Conservation (phyloP, 2,329 filamentous ascomycete species). For the Exophiala bonariae region DNA sequence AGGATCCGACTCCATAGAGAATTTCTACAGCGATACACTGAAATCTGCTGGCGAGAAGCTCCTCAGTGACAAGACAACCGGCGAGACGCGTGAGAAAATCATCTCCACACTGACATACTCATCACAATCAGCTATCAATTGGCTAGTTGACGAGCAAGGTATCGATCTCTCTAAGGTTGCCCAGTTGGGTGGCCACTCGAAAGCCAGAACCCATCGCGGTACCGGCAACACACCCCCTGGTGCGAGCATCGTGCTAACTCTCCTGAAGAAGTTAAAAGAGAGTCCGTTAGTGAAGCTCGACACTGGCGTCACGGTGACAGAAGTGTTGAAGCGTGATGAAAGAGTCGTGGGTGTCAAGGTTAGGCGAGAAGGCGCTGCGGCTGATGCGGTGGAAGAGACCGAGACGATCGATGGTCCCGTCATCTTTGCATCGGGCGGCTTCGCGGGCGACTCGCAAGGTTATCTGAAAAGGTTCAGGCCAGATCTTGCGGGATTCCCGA, state of each 20-base stretch:
- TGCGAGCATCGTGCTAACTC: constrained; percentile 56
- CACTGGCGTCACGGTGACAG: constrained; percentile 55
- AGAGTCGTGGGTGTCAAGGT: constrained; percentile 57
- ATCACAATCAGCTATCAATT: constrained; percentile 54
- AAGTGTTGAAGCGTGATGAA: constrained; percentile 40
- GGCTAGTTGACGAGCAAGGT: constrained; percentile 58
- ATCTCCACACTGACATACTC: constrained; percentile 48
- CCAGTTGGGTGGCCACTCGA: constrained; percentile 60
- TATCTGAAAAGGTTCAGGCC: constrained; percentile 58
- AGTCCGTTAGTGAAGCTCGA: constrained; percentile 53
- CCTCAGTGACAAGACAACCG: constrained; percentile 20
- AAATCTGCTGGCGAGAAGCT: constrained; percentile 52
- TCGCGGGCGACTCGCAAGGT: constrained; percentile 61
- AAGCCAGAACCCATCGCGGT: constrained; percentile 59
- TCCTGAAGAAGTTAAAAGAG: constrained; percentile 54
- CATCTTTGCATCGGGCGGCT: constrained; percentile 62
- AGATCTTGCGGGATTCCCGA: constrained; percentile 60
- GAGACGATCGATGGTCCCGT: constrained; percentile 53
- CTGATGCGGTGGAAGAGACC: constrained; percentile 10
- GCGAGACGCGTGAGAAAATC: constrained; percentile 15
- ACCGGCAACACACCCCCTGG: constrained; percentile 58
- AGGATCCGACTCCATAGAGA: constrained; percentile 26
- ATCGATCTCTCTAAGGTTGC: constrained; percentile 61
- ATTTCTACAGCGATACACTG: constrained; percentile 58
- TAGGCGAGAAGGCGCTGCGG: constrained; percentile 30